Evolutionary conservation across 257 asterid species (phyloP), one percentile per base, ranked within the genome.

Genomic region (Salvia miltiorrhiza): DNA sequence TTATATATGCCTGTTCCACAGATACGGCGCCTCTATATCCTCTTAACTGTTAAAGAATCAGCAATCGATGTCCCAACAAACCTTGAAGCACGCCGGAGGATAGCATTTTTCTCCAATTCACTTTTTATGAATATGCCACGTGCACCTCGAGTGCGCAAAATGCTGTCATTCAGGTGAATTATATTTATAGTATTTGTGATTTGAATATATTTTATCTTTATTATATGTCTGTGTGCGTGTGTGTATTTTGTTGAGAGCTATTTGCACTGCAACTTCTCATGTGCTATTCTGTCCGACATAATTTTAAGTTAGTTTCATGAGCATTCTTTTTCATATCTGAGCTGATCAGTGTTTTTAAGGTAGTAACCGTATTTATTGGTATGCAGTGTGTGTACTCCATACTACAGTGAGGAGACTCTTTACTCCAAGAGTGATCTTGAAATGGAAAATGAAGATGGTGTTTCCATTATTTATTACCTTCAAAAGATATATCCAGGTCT

Each of bases 371-470:
- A 65, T 67, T 49, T 43, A n/a, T 72, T 79, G 54, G 45, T 53
- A 45, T 78, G 76, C 70, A 94, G 99, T 79, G 94, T 94, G 76
- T 80, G 89, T 85, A 94, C 99, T 68, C 97, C 99, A 26, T 94
- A 94, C 80, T 94, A 94, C 76, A 88, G 96, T 64, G 99, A 94
- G 88, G 99, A 94, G 85, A 94, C 97, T 33, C 87, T 94, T 74
- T 94, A 74, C 72, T 94, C 99, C 63, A 94, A 94, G 86, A 84
- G 86, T 70, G 99, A 94, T 76, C 96, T 94, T 71, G 96, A 90
- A 82, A 84, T 88, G 90, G 97, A 94, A 70, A 94, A 94, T 76
- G 99, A 94, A 85, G 99, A 94, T 70, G 99, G 99, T 62, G 83
- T 94, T 39, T 94, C 99, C 35, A 91, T 89, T 77, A 76, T 89